Percentiles rank a stretch among this genome's conserved stretches.
Evolutionary conservation across 169 alveolate genomes (phyloP).

Genomic region (Plasmodium blacklocki): DNA sequence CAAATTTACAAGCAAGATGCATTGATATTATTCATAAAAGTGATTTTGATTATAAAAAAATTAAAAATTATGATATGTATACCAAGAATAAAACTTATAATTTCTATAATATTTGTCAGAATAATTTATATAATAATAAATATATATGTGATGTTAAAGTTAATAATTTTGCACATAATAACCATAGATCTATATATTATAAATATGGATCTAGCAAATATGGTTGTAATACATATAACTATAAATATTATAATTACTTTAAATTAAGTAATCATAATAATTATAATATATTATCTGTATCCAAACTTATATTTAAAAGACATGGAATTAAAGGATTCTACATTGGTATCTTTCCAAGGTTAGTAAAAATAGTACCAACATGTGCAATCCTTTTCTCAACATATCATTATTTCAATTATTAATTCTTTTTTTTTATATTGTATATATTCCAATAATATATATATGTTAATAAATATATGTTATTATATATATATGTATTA

Average conservation of each 20-base stretch:
- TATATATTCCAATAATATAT: too few species aligned
- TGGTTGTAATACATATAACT: conserved; percentile 63
- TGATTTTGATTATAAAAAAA: conserved; percentile 72
- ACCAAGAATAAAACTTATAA: conserved; percentile 4
- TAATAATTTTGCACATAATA: conserved; percentile 59
- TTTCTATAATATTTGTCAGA: conserved; percentile 61
- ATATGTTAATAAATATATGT: too few species aligned
- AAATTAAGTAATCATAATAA: conserved; percentile 60
- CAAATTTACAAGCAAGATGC: conserved; percentile 80
- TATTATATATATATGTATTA: background rate
- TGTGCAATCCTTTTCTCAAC: conserved; percentile 79
- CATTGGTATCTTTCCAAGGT: conserved; percentile 76
- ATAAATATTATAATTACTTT: conserved; percentile 68
- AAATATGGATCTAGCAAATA: conserved; percentile 69
- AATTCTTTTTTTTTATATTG: background rate
- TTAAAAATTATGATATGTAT: conserved; percentile 55
- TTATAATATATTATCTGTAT: conserved; percentile 56
- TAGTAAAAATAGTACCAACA: conserved; percentile 78
- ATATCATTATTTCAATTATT: conserved; percentile 64
- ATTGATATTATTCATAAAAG: conserved; percentile 74
- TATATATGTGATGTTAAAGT: conserved; percentile 66
- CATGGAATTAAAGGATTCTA: conserved; percentile 72
- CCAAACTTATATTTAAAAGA: conserved; percentile 60
- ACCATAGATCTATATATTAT: conserved; percentile 61
- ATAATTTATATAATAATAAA: conserved; percentile 58